Conservation (phyloP, 2,329 filamentous ascomycete species). For the Pseudopyricularia cyperi region DNA sequence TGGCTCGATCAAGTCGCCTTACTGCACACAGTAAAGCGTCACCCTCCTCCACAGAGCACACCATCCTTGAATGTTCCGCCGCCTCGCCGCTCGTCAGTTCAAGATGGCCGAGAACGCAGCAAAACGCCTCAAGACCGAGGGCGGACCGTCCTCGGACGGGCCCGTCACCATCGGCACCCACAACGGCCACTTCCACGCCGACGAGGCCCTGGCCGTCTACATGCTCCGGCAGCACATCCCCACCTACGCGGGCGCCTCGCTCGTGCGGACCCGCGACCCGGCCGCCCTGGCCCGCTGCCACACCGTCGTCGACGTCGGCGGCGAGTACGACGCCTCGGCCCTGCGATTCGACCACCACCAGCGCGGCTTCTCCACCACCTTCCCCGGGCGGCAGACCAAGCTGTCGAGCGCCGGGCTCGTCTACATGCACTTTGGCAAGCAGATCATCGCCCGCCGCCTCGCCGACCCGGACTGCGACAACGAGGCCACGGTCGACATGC, state of each 20-base stretch:
- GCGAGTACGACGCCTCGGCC: conserved; percentile 66
- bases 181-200: conserved; percentile 97
- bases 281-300: conserved; percentile 68
- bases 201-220: conserved; percentile 93
- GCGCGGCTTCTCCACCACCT: conserved; percentile 74
- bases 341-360: conserved; percentile 97
- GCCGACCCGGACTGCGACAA: conserved; percentile 39
- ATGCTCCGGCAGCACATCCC: conserved; percentile 78
- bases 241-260: conserved; percentile 56
- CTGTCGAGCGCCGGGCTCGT: conserved; percentile 88
- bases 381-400: conserved; percentile 74
- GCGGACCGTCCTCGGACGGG: conserved; percentile 13
- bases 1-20: too few species aligned
- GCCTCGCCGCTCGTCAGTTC: conserved; percentile 10
- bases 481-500: conserved; percentile 53
- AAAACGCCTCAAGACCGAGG: conserved; percentile 73
- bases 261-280: conserved; percentile 82
- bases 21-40: background rate
- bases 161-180: conserved; percentile 74
- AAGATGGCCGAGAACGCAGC: conserved; percentile 56
- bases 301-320: conserved; percentile 95
- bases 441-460: conserved; percentile 61
- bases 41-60: background rate
- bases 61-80: conserved; percentile 26
- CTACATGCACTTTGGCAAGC: conserved; percentile 86